Percentiles rank a stretch among this genome's conserved stretches.
Conservation (phyloP, 768 basidiomycete species). For the Gymnopilus dilepis region DNA sequence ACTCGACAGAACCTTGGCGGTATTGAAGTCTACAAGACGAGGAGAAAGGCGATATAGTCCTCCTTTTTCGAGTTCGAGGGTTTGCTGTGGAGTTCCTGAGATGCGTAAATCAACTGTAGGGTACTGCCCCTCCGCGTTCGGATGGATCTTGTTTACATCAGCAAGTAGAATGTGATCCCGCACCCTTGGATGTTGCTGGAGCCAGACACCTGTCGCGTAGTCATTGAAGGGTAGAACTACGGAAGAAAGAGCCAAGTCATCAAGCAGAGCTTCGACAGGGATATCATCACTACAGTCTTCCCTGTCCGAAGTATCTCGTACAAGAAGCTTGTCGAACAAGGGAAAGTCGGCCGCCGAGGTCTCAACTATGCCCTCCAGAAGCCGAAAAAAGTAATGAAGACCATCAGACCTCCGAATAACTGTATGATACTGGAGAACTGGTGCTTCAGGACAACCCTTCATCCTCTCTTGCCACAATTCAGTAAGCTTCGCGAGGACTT, state of each 20-base stretch:
- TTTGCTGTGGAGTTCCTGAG: slow-evolving; percentile 40
- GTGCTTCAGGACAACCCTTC: slow-evolving; percentile 53
- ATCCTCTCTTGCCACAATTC: slow-evolving; percentile 55
- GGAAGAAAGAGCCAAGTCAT: slow-evolving; percentile 51
- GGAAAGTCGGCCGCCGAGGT: slow-evolving; percentile 39
- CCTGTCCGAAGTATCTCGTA: slow-evolving; percentile 34
- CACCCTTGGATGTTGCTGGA: slow-evolving; percentile 41
- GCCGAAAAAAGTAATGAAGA: slow-evolving; percentile 42
- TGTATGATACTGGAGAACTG: slow-evolving; percentile 45
- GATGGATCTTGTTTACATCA: slow-evolving; percentile 44
- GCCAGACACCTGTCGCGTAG: slow-evolving; percentile 43
- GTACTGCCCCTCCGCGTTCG: slow-evolving; percentile 29
- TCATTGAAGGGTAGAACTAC: slow-evolving; percentile 49
- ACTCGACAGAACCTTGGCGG: slow-evolving; percentile 48
- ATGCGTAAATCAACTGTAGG: slow-evolving; percentile 44
- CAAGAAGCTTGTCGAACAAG: slow-evolving; percentile 53
- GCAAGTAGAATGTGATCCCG: slow-evolving; percentile 44
- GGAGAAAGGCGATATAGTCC: slow-evolving; percentile 49
- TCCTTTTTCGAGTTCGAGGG: slow-evolving; percentile 39
- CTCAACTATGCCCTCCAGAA: slow-evolving; percentile 51
- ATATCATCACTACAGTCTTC: slow-evolving; percentile 33
- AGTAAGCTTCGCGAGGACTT: slow-evolving; percentile 49
- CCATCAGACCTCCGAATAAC: slow-evolving; percentile 33
- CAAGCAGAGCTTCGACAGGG: slow-evolving; percentile 53
- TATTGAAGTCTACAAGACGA: slow-evolving; percentile 58